Base-by-base conservation (phyloP, 306 rosid species). In the Fragaria vesca region DNA sequence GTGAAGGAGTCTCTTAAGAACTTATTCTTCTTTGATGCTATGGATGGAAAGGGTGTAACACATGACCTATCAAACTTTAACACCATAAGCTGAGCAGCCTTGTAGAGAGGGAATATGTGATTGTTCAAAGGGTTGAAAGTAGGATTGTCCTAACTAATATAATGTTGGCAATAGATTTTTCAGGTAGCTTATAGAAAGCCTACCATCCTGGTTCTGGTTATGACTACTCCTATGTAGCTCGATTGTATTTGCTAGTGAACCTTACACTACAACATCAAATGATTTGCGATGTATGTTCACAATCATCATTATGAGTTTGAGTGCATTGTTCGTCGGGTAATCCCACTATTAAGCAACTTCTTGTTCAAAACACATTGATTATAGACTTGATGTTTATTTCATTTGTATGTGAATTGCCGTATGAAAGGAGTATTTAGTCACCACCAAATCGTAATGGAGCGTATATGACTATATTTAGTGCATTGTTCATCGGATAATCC, bases 1-100 rank as follows among this genome's bases (percentile, higher is more conserved):
- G 90, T 45, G 93, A 91, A 86, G 96, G 97, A 47, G 97, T 93
- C 97, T 16, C 70, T 93, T 4, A 93, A 87, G 81, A 95, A 93
- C 65, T 92, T 91, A 67, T 93, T 91, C 93, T 91, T 88, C 78
- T 95, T 84, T 62, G 97, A 95, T 79, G 93, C 90, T 43, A 73
- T 89, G 85, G 94, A 95, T 82, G 96, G 97, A 51, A 95, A 95
- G 87, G 99, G 97, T 43, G 24, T 85, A 34, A 87, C 89, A 73
- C 97, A 95, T 86, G 93, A 95, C 84, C 74, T 92, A 28, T 90
- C 97, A 13, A 77, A 58, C 45, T 61, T 79, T 20, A 77, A 74
- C 10, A 42, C 71, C 50, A 47, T 75, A 77, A 83, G 65, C 60
- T 69, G 71, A 82, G 68, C 79, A 66, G 40, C 79, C 58, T 5